Evolutionary conservation across 495 filamentous ascomycete genomes (phyloP), one percentile per base, ranked within the genome.

Genomic region (Aspergillus baeticus): DNA sequence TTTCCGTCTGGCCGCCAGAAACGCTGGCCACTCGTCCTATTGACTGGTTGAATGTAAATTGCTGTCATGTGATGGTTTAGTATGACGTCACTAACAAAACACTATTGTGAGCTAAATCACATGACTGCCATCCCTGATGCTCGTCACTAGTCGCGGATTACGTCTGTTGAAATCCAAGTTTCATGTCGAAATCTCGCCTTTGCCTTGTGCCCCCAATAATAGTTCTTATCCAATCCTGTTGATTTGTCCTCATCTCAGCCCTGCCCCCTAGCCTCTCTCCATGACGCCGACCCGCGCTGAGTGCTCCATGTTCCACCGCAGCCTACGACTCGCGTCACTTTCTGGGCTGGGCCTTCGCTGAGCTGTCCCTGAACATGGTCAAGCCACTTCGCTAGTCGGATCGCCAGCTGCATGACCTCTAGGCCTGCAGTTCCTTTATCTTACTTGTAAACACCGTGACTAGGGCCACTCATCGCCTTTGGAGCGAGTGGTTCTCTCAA

Each of bases 341-440:
- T 57, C 41, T 54, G 38, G 51, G 42, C 52, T 33, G 20, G 53
- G 29, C 29, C 43, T 49, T 43, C 53, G 56, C 53, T 62, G 62
- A 64, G 57, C 46, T 57, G 62, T 59, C 56, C 55, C 41, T 57
- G 55, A 53, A 31, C 26, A 60, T 64, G 59, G 57, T 51, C 43
- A 50, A 44, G 21, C 38, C 42, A 38, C 41, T 35, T 31, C 26
- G 36, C 37, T 53, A 37, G 43, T 36, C 52, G 26, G 35, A 41
- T 46, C 45, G 43, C 39, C 20, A 47, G 26, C 52, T 56, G 37
- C 53, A 55, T 56, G 29, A 54, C 31, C 39, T 17, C 46, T 57
- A 21, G 34, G 29, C 38, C 52, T 49, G 55, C 37, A 56, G 10
- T 3, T 45, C n/a, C 42, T 18, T 44, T 37, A 52, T 50, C 37